phyloP scores from a whole-genome alignment of 1,284 basidiomycete genomes.

The Sphagnurus paluster region DNA sequence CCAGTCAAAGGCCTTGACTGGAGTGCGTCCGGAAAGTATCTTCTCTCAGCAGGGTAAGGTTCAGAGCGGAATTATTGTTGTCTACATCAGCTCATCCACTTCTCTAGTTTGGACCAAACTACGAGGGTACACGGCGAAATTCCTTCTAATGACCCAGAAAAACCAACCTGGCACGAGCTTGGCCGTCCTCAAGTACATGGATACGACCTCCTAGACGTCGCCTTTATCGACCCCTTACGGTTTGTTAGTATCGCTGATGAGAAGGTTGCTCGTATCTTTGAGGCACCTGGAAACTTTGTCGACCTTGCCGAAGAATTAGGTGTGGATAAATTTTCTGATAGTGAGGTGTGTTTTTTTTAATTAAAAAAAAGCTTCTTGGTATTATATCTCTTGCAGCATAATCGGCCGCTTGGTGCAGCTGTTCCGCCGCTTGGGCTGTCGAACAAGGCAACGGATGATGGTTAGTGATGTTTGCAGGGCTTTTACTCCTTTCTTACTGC shows the following conservation, averaged over 20 bases:
- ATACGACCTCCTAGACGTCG: constrained; percentile 85
- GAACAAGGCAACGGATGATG: constrained; percentile 48
- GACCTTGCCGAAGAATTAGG: constrained; percentile 52
- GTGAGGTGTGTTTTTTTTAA: constrained; percentile 39
- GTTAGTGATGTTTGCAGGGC: constrained; percentile 44
- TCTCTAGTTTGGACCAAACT: constrained; percentile 79
- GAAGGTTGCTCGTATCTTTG: constrained; percentile 89
- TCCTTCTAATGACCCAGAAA: constrained; percentile 31
- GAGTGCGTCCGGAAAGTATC: constrained; percentile 82
- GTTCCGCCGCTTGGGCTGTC: constrained; percentile 38
- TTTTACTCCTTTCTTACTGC: background rate
- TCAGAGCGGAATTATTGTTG: background rate
- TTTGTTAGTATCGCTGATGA: constrained; percentile 92
- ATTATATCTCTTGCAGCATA: constrained; percentile 25
- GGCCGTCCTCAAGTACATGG: constrained; percentile 92
- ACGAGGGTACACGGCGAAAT: constrained; percentile 76
- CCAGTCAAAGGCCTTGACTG: constrained; percentile 80
- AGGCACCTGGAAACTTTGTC: constrained; percentile 81
- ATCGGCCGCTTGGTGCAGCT: constrained; percentile 31
- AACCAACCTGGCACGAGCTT: constrained; percentile 78
- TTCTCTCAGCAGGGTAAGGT: constrained; percentile 76
- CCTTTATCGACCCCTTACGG: constrained; percentile 72
- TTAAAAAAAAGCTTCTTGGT: background rate
- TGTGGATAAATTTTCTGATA: constrained; percentile 46
- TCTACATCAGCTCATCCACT: constrained; percentile 2